A percentile compares a stretch with the other conserved stretches of the same genome.
phyloP scores from a whole-genome alignment of 495 filamentous ascomycete genomes.

The Talaromyces borbonicus region DNA sequence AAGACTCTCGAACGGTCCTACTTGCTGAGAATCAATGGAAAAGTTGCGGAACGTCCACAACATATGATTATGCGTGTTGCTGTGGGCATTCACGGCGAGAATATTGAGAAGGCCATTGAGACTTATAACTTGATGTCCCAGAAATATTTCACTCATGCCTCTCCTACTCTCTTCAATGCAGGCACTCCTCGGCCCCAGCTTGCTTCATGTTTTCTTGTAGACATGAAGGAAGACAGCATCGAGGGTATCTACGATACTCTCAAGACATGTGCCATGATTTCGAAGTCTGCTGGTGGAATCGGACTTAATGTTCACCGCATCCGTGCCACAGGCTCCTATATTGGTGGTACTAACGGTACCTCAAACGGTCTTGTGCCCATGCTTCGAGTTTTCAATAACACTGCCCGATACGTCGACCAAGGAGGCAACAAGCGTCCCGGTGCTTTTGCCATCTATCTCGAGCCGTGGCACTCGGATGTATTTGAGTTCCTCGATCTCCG shows the following conservation, averaged over 20 bases:
- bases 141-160: constrained; percentile 97
- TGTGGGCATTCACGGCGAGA: constrained; percentile 89
- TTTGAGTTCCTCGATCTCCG: constrained; percentile 95
- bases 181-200: constrained; percentile 89
- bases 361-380: constrained; percentile 97
- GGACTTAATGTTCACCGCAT: constrained; percentile 93
- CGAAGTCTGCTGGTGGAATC: constrained; percentile 97
- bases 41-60: constrained; percentile 91
- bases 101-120: constrained; percentile 89
- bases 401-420: constrained; percentile 95
- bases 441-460: constrained; percentile 98
- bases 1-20: constrained; percentile 98
- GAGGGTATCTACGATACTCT: constrained; percentile 98
- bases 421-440: constrained; percentile 98
- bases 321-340: constrained; percentile 93
- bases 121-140: constrained; percentile 97
- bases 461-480: constrained; percentile 97
- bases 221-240: constrained; percentile 98
- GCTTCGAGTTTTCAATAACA: constrained; percentile 98
- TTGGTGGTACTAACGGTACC: constrained; percentile 91
- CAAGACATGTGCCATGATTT: constrained; percentile 99
- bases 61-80: constrained; percentile 99
- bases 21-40: constrained; percentile 81
- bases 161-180: constrained; percentile 95
- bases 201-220: constrained; percentile 94